phyloP scores from a whole-genome alignment of 2,329 filamentous ascomycete species.

The Phaeosphaeriaceae sp. region DNA sequence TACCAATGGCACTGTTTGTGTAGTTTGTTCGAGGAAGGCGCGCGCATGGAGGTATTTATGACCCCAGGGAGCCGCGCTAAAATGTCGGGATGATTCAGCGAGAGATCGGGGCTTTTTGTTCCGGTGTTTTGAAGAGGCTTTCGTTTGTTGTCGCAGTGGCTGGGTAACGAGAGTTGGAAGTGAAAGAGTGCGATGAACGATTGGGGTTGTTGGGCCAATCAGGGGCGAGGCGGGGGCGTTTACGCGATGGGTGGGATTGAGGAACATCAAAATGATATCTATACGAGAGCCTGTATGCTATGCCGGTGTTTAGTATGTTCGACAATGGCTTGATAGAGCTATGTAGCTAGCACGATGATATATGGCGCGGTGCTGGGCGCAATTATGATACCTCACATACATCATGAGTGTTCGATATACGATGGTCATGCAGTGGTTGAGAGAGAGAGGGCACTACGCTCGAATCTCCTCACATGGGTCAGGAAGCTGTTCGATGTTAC shows the following conservation, averaged over 20 bases:
- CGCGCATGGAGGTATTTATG: not conserved
- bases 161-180: not conserved
- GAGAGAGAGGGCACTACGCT: too few species aligned
- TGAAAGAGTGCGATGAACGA: not conserved
- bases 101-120: not conserved
- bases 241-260: not conserved
- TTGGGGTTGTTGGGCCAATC: not conserved
- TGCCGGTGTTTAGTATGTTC: too few species aligned
- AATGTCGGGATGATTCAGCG: not conserved
- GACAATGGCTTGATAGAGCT: too few species aligned
- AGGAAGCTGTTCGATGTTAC: too few species aligned
- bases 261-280: not conserved
- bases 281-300: too few species aligned
- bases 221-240: not conserved
- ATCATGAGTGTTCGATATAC: too few species aligned
- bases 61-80: not conserved
- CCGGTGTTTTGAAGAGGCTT: not conserved
- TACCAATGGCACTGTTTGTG: too few species aligned
- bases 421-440: too few species aligned
- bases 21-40: too few species aligned
- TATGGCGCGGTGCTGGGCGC: not conserved
- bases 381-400: too few species aligned
- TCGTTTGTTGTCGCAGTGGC: not conserved
- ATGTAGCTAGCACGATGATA: not conserved
- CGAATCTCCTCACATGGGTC: too few species aligned